A percentile compares a stretch with the other conserved stretches of the same genome.
phyloP scores from a whole-genome alignment of 2,329 filamentous ascomycete genomes.

The Paraphaeosphaeria sporulosa region DNA sequence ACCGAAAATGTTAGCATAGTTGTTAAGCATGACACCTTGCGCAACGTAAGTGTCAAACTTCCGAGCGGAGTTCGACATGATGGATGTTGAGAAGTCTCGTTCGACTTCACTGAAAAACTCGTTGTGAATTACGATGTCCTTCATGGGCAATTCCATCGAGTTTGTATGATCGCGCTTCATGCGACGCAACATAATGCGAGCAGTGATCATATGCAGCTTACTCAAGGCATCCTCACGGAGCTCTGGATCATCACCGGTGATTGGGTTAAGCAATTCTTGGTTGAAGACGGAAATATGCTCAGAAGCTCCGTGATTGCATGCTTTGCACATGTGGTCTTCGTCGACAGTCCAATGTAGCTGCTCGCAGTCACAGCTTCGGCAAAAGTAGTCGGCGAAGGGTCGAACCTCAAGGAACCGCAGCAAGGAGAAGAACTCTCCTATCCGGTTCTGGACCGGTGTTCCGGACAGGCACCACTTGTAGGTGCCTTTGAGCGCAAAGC shows the following conservation, averaged over 20 bases:
- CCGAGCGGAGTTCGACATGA: conserved; percentile 90
- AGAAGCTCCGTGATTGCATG: conserved; percentile 72
- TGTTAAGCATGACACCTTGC: conserved; percentile 86
- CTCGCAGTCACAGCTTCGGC: conserved; percentile 83
- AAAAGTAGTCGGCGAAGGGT: conserved; percentile 93
- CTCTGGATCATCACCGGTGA: conserved; percentile 56
- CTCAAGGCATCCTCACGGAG: conserved; percentile 74
- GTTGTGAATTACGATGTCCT: conserved; percentile 88
- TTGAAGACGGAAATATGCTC: conserved; percentile 86
- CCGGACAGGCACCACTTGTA: conserved; percentile 97
- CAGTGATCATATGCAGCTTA: conserved; percentile 87
- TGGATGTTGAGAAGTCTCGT: conserved; percentile 91
- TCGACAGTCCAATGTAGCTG: conserved; percentile 84
- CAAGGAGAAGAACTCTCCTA: conserved; percentile 95
- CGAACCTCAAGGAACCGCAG: conserved; percentile 88
- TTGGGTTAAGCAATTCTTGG: conserved; percentile 89
- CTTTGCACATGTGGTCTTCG: conserved; percentile 72
- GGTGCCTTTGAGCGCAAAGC: conserved; percentile 84
- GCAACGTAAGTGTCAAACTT: conserved; percentile 96
- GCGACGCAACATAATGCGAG: conserved; percentile 93
- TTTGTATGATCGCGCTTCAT: conserved; percentile 93
- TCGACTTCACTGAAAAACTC: conserved; percentile 98
- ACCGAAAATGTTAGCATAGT: conserved; percentile 97
- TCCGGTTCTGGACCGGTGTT: conserved; percentile 94
- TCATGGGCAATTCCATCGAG: conserved; percentile 95